Evolutionary conservation across 495 filamentous ascomycete genomes (phyloP).

Genomic region (Pseudoneurospora amorphoporcata): DNA sequence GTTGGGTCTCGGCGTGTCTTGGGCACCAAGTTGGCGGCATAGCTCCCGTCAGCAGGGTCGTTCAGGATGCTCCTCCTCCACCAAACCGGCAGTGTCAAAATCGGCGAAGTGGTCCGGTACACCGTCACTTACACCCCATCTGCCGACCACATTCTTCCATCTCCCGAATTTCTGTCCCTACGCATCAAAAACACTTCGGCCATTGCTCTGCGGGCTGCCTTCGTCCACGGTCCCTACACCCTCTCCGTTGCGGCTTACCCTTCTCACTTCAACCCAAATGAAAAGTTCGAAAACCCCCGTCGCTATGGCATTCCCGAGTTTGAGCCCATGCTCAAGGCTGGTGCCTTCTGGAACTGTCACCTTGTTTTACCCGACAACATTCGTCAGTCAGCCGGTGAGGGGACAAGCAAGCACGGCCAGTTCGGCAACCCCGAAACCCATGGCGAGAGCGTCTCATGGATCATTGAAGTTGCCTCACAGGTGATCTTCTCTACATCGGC

Average conservation of each 20-base stretch:
- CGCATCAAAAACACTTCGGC: constrained; percentile 88
- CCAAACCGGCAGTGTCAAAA: constrained; percentile 78
- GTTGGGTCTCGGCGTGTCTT: neutral
- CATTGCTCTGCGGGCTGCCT: constrained; percentile 83
- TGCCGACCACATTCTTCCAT: constrained; percentile 74
- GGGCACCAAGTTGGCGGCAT: neutral
- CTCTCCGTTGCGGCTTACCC: constrained; percentile 79
- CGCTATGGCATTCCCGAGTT: constrained; percentile 69
- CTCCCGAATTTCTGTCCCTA: constrained; percentile 66
- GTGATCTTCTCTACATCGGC: constrained; percentile 84
- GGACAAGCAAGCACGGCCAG: constrained; percentile 21
- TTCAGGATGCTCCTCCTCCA: constrained; percentile 74
- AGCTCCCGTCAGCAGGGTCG: neutral
- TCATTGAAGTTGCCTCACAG: constrained; percentile 85
- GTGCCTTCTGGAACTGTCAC: constrained; percentile 67
- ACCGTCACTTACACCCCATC: constrained; percentile 91
- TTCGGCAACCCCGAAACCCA: constrained; percentile 26
- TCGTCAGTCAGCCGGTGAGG: constrained; percentile 31
- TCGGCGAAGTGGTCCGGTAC: constrained; percentile 86
- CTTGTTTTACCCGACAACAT: constrained; percentile 68
- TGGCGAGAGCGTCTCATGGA: constrained; percentile 61
- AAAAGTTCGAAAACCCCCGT: constrained; percentile 51
- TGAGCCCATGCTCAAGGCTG: constrained; percentile 92
- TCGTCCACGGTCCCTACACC: constrained; percentile 91
- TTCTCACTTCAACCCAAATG: constrained; percentile 65